Percentiles rank a stretch among this genome's conserved stretches.
These are phyloP conservation scores for Aureoboletus auriporus DNA, from an alignment of 768 basidiomycete genomes.

Conservation along the genomic window DNA sequence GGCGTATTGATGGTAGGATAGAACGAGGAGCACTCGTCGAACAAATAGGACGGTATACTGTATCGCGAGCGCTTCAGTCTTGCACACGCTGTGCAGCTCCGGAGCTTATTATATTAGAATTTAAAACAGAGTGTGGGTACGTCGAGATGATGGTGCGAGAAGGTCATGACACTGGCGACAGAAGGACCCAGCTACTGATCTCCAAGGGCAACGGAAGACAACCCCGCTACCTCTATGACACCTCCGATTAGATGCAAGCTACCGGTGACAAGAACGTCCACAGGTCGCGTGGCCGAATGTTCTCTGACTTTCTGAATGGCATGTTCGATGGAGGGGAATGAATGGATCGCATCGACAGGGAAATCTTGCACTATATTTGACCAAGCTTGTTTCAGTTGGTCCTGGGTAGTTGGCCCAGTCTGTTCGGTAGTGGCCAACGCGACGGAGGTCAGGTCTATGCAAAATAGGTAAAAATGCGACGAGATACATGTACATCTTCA, in stretches of 20 bases:
- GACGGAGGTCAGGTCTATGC: constrained; percentile 71
- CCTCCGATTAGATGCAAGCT: constrained; percentile 95
- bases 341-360: constrained; percentile 60
- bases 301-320: constrained; percentile 65
- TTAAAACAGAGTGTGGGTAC: constrained; percentile 1
- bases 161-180: background rate
- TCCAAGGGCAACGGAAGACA: constrained; percentile 67
- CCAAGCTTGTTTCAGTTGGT: constrained; percentile 76
- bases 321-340: constrained; percentile 85
- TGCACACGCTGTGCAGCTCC: too few relatives aligned
- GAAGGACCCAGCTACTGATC: constrained; percentile 11
- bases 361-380: constrained; percentile 55
- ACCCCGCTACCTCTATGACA: constrained; percentile 82
- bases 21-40: too few relatives aligned
- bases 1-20: too few relatives aligned
- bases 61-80: too few relatives aligned
- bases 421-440: constrained; percentile 62
- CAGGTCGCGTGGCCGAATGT: constrained; percentile 30
- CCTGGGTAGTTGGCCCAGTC: constrained; percentile 66
- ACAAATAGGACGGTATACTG: too few relatives aligned
- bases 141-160: background rate
- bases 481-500: background rate
- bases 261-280: constrained; percentile 81
- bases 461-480: background rate
- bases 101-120: too few relatives aligned